Percentiles rank a stretch among this genome's conserved stretches.
phyloP scores from a whole-genome alignment of 306 rosid genomes.

The Dryas drummondii region DNA sequence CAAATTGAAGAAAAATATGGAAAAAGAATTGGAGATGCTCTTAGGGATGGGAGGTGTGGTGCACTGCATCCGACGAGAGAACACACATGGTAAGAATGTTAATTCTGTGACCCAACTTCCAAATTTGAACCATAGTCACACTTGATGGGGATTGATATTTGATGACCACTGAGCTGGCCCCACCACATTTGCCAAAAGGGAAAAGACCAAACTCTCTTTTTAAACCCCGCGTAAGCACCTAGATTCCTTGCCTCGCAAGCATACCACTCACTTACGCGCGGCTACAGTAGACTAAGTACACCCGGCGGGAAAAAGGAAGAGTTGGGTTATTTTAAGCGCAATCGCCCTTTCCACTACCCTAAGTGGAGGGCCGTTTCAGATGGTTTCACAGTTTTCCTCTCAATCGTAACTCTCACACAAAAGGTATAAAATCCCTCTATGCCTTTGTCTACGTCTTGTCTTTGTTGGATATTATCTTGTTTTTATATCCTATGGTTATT shows the following conservation, averaged over 20 bases:
- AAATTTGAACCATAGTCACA: background rate
- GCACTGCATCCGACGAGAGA: too few relatives aligned
- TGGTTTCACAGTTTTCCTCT: background rate
- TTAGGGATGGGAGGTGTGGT: too few relatives aligned
- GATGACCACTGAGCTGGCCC: background rate
- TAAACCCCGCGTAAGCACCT: background rate
- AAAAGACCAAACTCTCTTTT: background rate
- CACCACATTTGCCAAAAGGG: background rate
- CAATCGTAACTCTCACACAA: background rate
- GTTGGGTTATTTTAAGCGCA: too few relatives aligned
- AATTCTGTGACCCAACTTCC: background rate
- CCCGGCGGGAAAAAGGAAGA: slow-evolving; percentile 4
- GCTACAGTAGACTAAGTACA: background rate
- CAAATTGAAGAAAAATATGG: too few relatives aligned
- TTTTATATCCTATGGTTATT: background rate
- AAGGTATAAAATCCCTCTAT: background rate
- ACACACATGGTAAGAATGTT: background rate
- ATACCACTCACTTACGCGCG: background rate
- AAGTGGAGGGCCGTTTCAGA: too few relatives aligned
- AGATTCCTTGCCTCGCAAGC: background rate
- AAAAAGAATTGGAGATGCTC: too few relatives aligned
- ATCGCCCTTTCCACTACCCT: too few relatives aligned
- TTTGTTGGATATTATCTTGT: background rate
- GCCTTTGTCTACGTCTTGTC: background rate
- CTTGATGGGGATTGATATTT: background rate